Percentiles rank a stretch among this genome's conserved stretches.
phyloP scores from a whole-genome alignment of 139 green algal species.

The Nannochloris sp. region DNA sequence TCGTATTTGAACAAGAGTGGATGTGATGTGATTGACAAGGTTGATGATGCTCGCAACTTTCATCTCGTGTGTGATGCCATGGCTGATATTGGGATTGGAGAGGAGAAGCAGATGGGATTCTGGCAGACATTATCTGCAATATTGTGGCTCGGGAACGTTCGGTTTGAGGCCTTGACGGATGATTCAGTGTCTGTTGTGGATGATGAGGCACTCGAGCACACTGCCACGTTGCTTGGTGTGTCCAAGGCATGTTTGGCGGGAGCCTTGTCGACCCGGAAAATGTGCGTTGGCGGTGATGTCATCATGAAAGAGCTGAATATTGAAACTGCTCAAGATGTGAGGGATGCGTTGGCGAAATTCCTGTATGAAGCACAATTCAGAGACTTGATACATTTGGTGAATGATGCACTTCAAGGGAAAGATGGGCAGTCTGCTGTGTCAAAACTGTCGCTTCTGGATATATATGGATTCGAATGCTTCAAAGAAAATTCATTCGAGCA shows the following conservation, averaged over 20 bases:
- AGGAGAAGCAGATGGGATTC: conserved; percentile 41
- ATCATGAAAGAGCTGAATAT: conserved; percentile 49
- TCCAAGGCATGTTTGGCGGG: conserved; percentile 24
- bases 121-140: conserved; percentile 61
- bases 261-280: conserved; percentile 42
- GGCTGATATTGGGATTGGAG: conserved; percentile 64
- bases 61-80: conserved; percentile 58
- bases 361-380: conserved; percentile 67
- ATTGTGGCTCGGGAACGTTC: conserved; percentile 80
- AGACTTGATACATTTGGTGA: conserved; percentile 62
- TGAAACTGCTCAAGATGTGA: conserved; percentile 45
- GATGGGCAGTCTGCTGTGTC: conserved; percentile 37
- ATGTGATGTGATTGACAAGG: conserved; percentile 52
- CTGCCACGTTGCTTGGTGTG: conserved; percentile 36
- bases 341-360: conserved; percentile 66
- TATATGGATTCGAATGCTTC: conserved; percentile 88
- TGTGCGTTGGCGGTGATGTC: conserved; percentile 45
- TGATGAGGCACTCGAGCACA: conserved; percentile 20
- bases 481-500: conserved; percentile 79
- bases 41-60: conserved; percentile 67
- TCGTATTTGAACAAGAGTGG: conserved; percentile 46
- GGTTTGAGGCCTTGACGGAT: conserved; percentile 43
- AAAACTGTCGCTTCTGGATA: conserved; percentile 68
- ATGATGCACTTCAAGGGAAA: conserved; percentile 37
- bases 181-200: neutral